Evolutionary conservation across 2,329 filamentous ascomycete genomes (phyloP), one percentile per base, ranked within the genome.

Genomic region (Phialocephala sp.): DNA sequence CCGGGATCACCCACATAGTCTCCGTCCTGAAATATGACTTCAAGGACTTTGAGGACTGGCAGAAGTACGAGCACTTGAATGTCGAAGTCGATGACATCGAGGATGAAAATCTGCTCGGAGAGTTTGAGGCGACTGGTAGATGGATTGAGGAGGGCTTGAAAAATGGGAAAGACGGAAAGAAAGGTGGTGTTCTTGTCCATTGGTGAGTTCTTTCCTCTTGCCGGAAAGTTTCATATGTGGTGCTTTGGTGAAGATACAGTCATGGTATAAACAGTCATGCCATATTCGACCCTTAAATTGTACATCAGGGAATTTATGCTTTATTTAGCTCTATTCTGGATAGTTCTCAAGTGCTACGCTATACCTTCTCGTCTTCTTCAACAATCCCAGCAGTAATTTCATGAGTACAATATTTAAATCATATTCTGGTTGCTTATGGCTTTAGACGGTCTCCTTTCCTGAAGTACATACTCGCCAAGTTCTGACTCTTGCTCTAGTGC

Each of bases 31-130:
- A 87, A 56, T 84, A 90, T 71, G 84, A 85, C 85, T 72, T 79
- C 84, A 71, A 80, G 81, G 66, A 82, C 84, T 47, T 89, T 87
- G 77, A 82, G 20, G 81, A 82, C 68, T 83, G 82, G 74, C 83
- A 85, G 69, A 82, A 84, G 50, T 93, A 89, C 76, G 80, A 89
- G 69, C 93, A 96, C 77, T 84, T 92, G 72, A 84, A 88, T 67
- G 90, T 98, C 69, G 90, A 96, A 70, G 88, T 97, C 52, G 92
- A 98, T 77, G 95, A 99, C 80, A 87, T 94, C 60, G 92, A 94
- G 22, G 93, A 97, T 74, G 90, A 94, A 72, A 92, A 99, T 78
- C 79, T 98, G 60, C 81, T 98, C 20, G 86, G 91, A 68, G 89
- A 96, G 77, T 90, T 98, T 67, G 87, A 93, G 8, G 83, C 83